Evolutionary conservation across 1,139 yeast genomes (phyloP).

Genomic region (Pichia sp.): DNA sequence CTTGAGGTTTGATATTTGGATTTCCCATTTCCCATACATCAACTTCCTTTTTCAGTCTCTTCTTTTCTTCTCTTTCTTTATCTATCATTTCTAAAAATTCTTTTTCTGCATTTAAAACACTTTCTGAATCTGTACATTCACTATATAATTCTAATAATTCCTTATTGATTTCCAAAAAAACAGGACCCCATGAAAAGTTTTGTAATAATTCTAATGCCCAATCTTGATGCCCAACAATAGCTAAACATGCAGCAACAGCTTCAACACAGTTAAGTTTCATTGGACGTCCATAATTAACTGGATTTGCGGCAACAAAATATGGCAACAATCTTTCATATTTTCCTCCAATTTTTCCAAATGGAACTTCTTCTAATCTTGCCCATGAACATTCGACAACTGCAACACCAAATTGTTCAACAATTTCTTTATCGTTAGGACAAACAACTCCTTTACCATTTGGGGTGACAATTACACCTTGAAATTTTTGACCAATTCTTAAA

Average conservation of each 20-base stretch:
- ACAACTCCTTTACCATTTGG: constrained; percentile 91
- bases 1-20: constrained; percentile 42
- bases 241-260: constrained; percentile 95
- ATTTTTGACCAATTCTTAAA: constrained; percentile 84
- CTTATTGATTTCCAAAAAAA: constrained; percentile 73
- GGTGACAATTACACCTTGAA: constrained; percentile 82
- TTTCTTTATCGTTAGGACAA: constrained; percentile 76
- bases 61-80: constrained; percentile 60
- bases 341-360: constrained; percentile 89
- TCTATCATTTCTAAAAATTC: constrained; percentile 68
- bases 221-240: constrained; percentile 84
- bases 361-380: constrained; percentile 96
- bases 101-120: constrained; percentile 67
- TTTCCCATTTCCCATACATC: constrained; percentile 81
- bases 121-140: constrained; percentile 72
- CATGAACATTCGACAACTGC: constrained; percentile 98
- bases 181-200: constrained; percentile 89
- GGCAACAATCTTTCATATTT: constrained; percentile 82
- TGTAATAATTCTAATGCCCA: constrained; percentile 77
- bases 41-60: constrained; percentile 41
- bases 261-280: constrained; percentile 96
- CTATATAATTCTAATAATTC: constrained; percentile 73
- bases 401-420: constrained; percentile 77
- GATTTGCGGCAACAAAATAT: constrained; percentile 90
- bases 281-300: constrained; percentile 94